Evolutionary conservation across 768 basidiomycete species (phyloP).

Genomic region (Psilocybe azurescens): DNA sequence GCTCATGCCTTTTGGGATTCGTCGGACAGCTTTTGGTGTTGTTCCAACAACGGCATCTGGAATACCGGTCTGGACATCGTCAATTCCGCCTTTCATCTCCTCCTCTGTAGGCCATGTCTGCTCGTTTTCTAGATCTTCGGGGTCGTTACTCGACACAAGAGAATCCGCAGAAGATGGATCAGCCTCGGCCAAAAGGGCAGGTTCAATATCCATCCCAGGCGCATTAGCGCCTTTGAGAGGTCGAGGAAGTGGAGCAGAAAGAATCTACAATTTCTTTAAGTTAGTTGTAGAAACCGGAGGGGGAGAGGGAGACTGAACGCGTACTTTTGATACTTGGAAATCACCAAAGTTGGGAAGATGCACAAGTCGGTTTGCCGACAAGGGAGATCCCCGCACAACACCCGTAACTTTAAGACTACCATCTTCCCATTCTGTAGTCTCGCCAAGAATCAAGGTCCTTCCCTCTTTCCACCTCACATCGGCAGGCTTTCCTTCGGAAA

Average conservation of each 20-base stretch:
- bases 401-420: slow-evolving; percentile 80
- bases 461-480: slow-evolving; percentile 86
- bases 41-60: slow-evolving; percentile 75
- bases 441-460: slow-evolving; percentile 76
- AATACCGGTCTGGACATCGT: slow-evolving; percentile 39
- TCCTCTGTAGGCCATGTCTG: slow-evolving; percentile 99
- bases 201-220: slow-evolving; percentile 71
- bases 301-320: slow-evolving; percentile 20
- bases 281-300: not conserved
- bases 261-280: slow-evolving; percentile 53
- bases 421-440: slow-evolving; percentile 62
- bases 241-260: slow-evolving; percentile 61
- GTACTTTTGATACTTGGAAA: slow-evolving; percentile 81
- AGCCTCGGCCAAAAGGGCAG: slow-evolving; percentile 68
- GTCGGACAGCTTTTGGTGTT: slow-evolving; percentile 80
- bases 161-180: slow-evolving; percentile 76
- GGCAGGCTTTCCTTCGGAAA: slow-evolving; percentile 85
- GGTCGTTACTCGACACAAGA: slow-evolving; percentile 84
- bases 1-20: slow-evolving; percentile 94
- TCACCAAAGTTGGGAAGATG: slow-evolving; percentile 91
- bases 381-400: slow-evolving; percentile 74
- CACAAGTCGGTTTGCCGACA: slow-evolving; percentile 85
- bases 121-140: slow-evolving; percentile 90
- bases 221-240: slow-evolving; percentile 37
- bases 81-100: slow-evolving; percentile 67